Conservation (phyloP, 768 basidiomycete genomes). For the Gloeopeniophorella convolvens region DNA sequence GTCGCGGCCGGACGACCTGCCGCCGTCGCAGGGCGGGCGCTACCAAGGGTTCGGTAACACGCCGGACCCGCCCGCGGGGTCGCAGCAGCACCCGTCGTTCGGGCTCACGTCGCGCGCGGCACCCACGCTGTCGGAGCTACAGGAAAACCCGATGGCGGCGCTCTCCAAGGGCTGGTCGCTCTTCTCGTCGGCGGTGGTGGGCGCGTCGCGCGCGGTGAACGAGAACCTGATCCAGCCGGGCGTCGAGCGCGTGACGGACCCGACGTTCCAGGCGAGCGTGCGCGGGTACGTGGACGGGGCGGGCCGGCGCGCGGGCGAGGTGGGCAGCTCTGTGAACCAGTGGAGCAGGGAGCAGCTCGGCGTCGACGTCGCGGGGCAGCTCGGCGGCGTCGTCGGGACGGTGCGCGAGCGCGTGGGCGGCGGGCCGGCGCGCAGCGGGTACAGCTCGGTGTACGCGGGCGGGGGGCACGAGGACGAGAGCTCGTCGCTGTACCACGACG, state of each 20-base stretch:
- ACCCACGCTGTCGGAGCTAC: conserved; percentile 74
- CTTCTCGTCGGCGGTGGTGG: conserved; percentile 79
- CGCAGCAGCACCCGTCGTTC: conserved; percentile 60
- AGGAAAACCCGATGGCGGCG: conserved; percentile 80
- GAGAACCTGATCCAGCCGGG: conserved; percentile 91
- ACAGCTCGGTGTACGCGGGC: conserved; percentile 34
- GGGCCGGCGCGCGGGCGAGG: conserved; percentile 53
- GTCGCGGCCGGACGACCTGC: conserved; percentile 64
- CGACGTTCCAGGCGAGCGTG: conserved; percentile 68
- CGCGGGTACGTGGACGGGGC: conserved; percentile 67
- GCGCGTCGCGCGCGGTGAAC: conserved; percentile 71
- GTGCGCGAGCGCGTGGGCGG: conserved; percentile 54
- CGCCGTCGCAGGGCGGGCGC: conserved; percentile 89
- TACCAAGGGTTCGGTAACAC: conserved; percentile 92
- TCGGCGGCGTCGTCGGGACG: conserved; percentile 60
- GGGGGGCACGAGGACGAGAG: conserved; percentile 48
- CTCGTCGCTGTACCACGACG: conserved; percentile 56
- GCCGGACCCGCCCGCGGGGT: conserved; percentile 48
- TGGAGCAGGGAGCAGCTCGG: conserved; percentile 76
- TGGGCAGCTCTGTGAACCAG: conserved; percentile 61
- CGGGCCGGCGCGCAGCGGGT: conserved; percentile 43
- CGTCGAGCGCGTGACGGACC: conserved; percentile 74
- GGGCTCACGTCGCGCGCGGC: conserved; percentile 72
- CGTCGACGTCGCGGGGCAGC: conserved; percentile 76
- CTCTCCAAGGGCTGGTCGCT: conserved; percentile 94